Base-by-base conservation (phyloP, 73 alveolate genomes). In the Paramecium tetraurelia region DNA sequence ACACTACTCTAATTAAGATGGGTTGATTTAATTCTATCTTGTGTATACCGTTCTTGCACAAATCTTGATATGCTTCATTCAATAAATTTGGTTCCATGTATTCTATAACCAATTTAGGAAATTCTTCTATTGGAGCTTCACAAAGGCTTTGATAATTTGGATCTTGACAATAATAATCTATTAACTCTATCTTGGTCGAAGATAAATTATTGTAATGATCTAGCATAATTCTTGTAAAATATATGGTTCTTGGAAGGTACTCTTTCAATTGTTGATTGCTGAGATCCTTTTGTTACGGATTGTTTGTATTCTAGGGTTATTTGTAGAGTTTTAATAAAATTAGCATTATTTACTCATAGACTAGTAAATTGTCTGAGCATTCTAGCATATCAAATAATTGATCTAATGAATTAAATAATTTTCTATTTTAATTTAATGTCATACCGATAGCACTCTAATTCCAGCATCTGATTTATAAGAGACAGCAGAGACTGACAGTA, bases 121-220 rank as follows among this genome's bases (percentile, higher is more conserved):
- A 72, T 72, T 72, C 59, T 72, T 72, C 59, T 12, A 33, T 72
- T 72, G 86, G 86, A 4, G 27, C 18, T 1, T 72, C 86, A 36
- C 36, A 18, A 35, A 72, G 36, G 6, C 3, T 29, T 16, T 72
- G 16, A 72, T 72, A 72, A 5, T 31, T 8, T 5, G 86, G 86
- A 18, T 72, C 86, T 35, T 72, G 18, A 33, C 7, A 14, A 72
- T 14, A 72, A 43, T 36, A 72, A 72, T 72, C 86, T 29, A 36
- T 21, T 20, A 72, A 72, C 24, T 72, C 86, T 72, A 72, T 35
- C 33, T 72, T 72, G 12, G 63, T 72, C 16, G 86, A 43, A 36
- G 86, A 31, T 16, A 72, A 43, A 40, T 35, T 36, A 20, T 72
- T 72, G n/a, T 72, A 29, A 72, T 72, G 86, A 72, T 72, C 86